phyloP scores from a whole-genome alignment of 768 basidiomycete species.

The Panaeolus cyanescens region DNA sequence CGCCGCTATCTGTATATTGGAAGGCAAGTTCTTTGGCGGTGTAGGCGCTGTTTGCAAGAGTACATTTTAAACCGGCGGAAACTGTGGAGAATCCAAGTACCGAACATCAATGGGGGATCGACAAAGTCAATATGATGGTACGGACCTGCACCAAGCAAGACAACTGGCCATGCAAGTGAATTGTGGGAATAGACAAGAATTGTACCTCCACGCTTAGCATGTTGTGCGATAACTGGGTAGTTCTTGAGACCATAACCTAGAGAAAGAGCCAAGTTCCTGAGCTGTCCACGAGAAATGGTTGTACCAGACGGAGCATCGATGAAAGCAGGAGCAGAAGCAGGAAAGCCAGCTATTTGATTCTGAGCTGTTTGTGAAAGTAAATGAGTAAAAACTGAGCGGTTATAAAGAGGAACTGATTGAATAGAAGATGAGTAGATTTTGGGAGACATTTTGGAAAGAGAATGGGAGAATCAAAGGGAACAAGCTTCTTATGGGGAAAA shows the following conservation, averaged over 20 bases:
- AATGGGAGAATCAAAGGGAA: neutral
- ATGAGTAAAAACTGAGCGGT: constrained; percentile 50
- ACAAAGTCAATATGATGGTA: neutral
- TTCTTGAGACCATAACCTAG: constrained; percentile 60
- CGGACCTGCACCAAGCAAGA: constrained; percentile 46
- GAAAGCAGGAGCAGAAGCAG: constrained; percentile 52
- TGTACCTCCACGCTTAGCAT: constrained; percentile 51
- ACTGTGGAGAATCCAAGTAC: constrained; percentile 24
- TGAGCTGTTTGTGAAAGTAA: constrained; percentile 36
- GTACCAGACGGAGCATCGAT: constrained; percentile 65
- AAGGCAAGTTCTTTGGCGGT: constrained; percentile 67
- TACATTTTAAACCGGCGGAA: constrained; percentile 68
- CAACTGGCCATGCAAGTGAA: constrained; percentile 52
- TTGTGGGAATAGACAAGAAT: constrained; percentile 73
- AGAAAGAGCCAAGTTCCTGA: constrained; percentile 53
- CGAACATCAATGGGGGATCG: constrained; percentile 1
- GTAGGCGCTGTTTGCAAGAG: constrained; percentile 76
- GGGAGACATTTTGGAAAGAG: constrained; percentile 32
- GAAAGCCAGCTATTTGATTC: constrained; percentile 41
- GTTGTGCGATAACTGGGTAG: constrained; percentile 29
- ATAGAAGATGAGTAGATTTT: constrained; percentile 50
- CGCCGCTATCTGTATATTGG: constrained; percentile 71
- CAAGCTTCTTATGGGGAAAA: neutral
- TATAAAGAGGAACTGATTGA: constrained; percentile 36
- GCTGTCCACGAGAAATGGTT: constrained; percentile 54